Percentiles rank a stretch among this genome's conserved stretches.
Evolutionary conservation across 202 grass and related monocot species (phyloP).

Genomic region (Brachypodium distachyon): DNA sequence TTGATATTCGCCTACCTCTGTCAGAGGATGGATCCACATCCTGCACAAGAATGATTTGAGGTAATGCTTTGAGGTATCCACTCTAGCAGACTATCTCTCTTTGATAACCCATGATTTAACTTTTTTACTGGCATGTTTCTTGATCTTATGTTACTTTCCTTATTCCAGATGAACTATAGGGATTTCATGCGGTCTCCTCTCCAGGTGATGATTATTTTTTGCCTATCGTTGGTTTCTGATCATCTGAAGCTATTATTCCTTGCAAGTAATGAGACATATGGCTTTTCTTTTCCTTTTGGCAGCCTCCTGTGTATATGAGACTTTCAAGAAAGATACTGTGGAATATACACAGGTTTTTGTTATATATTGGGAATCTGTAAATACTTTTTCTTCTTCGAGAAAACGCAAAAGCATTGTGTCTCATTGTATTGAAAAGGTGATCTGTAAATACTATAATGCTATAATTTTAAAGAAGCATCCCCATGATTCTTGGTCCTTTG

Average conservation of each 20-base stretch:
- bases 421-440: too few species aligned
- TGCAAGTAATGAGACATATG: neutral
- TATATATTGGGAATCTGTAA: neutral
- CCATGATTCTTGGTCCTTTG: too few species aligned
- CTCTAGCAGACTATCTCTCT: slow-evolving; percentile 1
- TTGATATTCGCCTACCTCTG: slow-evolving; percentile 84
- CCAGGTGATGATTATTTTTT: slow-evolving; percentile 46
- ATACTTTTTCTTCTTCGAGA: too few species aligned
- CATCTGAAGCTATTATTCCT: slow-evolving; percentile 6
- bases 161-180: slow-evolving; percentile 80
- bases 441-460: too few species aligned
- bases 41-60: slow-evolving; percentile 94
- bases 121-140: slow-evolving; percentile 14
- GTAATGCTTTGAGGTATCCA: too few species aligned
- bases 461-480: too few species aligned
- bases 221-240: neutral
- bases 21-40: slow-evolving; percentile 85
- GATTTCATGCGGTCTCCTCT: slow-evolving; percentile 99
- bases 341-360: slow-evolving; percentile 83
- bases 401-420: too few species aligned
- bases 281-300: neutral
- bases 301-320: slow-evolving; percentile 99
- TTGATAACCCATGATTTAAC: neutral
- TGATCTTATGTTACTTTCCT: slow-evolving; percentile 19
- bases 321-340: slow-evolving; percentile 93